These are phyloP conservation scores for Dissophora globulifera DNA, from an alignment of 192 early-diverging fungal species.

Conservation along the genomic window DNA sequence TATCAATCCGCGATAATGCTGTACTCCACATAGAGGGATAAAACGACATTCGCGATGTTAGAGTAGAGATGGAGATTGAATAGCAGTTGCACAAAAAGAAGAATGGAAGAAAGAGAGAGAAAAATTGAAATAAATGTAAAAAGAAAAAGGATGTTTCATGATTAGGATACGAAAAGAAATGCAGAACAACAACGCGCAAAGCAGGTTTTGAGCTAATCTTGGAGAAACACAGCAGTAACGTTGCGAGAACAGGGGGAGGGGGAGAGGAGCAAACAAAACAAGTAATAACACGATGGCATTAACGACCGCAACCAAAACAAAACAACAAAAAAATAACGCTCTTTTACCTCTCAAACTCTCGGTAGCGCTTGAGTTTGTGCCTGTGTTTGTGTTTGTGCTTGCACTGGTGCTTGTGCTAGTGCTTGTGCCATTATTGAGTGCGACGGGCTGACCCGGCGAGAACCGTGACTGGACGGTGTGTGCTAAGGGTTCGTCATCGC, in stretches of 20 bases:
- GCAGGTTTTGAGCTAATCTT: too few relatives aligned
- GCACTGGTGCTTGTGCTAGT: too few relatives aligned
- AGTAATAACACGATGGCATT: not conserved
- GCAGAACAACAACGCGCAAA: not conserved
- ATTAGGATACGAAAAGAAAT: not conserved
- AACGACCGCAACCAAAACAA: conserved; percentile 2
- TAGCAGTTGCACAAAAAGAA: not conserved
- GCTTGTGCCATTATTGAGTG: conserved; percentile 1
- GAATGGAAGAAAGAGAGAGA: not conserved
- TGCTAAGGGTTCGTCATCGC: conserved; percentile 31
- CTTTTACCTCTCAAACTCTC: conserved; percentile 32
- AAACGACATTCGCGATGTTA: too few relatives aligned
- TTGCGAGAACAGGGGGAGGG: too few relatives aligned
- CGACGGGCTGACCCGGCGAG: conserved; percentile 1
- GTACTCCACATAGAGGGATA: too few relatives aligned
- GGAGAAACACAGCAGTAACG: too few relatives aligned
- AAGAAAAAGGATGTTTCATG: not conserved
- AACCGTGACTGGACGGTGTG: conserved; percentile 8
- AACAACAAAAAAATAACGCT: not conserved
- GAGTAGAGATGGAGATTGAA: not conserved
- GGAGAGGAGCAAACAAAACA: too few relatives aligned
- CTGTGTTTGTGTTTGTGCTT: too few relatives aligned
- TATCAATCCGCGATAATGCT: conserved; percentile 24
- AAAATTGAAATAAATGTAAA: not conserved
- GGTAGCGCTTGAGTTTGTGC: conserved; percentile 8